A percentile compares a stretch with the other conserved stretches of the same genome.
phyloP scores from a whole-genome alignment of 345 rosid genomes.

The Kernera saxatilis region DNA sequence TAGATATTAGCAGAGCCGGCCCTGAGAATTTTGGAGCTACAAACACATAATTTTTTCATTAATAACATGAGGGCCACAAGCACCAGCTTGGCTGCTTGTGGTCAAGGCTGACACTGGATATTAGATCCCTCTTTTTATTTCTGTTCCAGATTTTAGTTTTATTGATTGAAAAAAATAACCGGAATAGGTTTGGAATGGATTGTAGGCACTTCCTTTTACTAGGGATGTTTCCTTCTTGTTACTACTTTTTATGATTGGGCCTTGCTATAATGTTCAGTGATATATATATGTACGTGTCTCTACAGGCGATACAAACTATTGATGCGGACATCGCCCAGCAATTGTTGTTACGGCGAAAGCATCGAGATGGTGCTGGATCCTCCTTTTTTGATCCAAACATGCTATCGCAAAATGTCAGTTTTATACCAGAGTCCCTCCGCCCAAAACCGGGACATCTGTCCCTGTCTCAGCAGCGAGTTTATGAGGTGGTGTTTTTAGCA shows the following conservation, averaged over 20 bases:
- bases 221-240: neutral
- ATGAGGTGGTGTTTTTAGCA: conserved; percentile 52
- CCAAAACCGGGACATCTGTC: conserved; percentile 94
- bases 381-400: conserved; percentile 68
- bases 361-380: conserved; percentile 67
- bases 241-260: neutral
- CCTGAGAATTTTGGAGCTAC: too few species aligned
- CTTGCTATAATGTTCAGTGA: neutral
- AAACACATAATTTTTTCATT: too few species aligned
- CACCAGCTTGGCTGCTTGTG: too few species aligned
- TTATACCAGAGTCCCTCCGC: conserved; percentile 83
- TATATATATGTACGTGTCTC: neutral
- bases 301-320: conserved; percentile 84
- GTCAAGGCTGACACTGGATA: too few species aligned
- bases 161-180: neutral
- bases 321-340: conserved; percentile 86
- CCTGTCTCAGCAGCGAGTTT: conserved; percentile 86
- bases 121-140: neutral
- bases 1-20: neutral
- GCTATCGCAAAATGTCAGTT: conserved; percentile 61
- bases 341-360: conserved; percentile 77
- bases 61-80: too few species aligned
- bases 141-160: neutral
- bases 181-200: neutral
- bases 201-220: neutral